Conservation (phyloP, 2,329 filamentous ascomycete genomes). For the Penicillium sp. region DNA sequence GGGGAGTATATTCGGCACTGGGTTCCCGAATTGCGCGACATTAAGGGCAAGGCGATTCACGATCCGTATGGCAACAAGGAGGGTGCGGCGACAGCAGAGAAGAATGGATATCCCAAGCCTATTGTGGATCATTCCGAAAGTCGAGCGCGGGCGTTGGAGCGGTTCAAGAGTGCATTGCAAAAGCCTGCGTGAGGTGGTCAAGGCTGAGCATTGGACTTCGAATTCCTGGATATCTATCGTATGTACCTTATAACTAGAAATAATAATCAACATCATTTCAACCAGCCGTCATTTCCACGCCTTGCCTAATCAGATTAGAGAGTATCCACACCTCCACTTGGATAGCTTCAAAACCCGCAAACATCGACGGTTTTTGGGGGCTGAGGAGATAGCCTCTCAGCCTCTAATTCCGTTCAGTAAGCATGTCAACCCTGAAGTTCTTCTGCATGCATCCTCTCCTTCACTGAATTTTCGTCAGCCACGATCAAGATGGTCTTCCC, state of each 20-base stretch:
- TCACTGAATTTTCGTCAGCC: not conserved
- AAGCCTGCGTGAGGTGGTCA: slow-evolving; percentile 1
- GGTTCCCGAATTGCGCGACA: slow-evolving; percentile 72
- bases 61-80: slow-evolving; percentile 73
- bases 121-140: slow-evolving; percentile 75
- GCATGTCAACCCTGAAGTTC: no score
- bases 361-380: no score
- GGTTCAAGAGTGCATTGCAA: slow-evolving; percentile 66
- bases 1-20: slow-evolving; percentile 82
- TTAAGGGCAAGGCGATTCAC: slow-evolving; percentile 73
- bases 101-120: slow-evolving; percentile 71
- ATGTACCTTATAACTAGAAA: no score
- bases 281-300: not conserved
- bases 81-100: slow-evolving; percentile 61
- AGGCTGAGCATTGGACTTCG: no score
- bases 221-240: no score
- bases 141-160: slow-evolving; percentile 68
- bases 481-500: slow-evolving; percentile 15
- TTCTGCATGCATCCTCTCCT: no score
- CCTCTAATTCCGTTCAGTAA: no score
- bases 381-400: no score
- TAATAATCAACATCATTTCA: no score
- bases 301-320: not conserved
- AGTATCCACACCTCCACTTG: not conserved
- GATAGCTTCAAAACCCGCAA: not conserved